These are phyloP conservation scores for Oryza longistaminata DNA, from an alignment of 176 grass and related monocot genomes.

Conservation along the genomic window DNA sequence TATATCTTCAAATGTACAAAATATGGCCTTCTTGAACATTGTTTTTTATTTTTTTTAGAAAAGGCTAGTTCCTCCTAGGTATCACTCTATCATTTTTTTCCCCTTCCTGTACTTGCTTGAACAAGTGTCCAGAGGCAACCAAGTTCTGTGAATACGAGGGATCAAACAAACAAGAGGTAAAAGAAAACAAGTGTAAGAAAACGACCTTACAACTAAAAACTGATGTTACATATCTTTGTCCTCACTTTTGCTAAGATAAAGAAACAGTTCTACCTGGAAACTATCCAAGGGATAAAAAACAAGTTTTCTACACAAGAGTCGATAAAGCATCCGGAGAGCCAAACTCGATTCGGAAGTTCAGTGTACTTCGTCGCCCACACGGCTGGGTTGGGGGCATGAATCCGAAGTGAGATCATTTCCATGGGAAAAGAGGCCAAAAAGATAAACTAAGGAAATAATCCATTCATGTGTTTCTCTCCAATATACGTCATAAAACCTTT, in stretches of 20 bases:
- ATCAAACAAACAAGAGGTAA: neutral
- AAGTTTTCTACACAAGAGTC: neutral
- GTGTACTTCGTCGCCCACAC: too few species aligned
- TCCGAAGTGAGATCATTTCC: neutral
- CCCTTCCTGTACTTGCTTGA: neutral
- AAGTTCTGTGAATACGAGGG: neutral
- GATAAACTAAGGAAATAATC: neutral
- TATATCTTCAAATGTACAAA: neutral
- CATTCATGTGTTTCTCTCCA: neutral
- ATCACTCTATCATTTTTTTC: neutral
- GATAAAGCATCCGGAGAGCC: neutral
- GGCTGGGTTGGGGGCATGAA: neutral
- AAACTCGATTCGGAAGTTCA: neutral
- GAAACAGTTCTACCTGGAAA: neutral
- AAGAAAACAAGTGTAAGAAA: neutral
- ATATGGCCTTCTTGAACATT: neutral
- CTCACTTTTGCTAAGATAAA: neutral
- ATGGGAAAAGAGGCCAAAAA: neutral
- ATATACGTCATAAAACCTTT: neutral
- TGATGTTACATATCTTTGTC: neutral
- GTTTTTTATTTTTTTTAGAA: neutral
- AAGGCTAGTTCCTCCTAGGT: neutral
- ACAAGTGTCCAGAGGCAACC: neutral
- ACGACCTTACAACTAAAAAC: neutral
- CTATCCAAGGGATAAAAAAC: neutral